These are phyloP conservation scores for Corymbia maculata DNA, from an alignment of 345 rosid genomes.

Conservation along the genomic window DNA sequence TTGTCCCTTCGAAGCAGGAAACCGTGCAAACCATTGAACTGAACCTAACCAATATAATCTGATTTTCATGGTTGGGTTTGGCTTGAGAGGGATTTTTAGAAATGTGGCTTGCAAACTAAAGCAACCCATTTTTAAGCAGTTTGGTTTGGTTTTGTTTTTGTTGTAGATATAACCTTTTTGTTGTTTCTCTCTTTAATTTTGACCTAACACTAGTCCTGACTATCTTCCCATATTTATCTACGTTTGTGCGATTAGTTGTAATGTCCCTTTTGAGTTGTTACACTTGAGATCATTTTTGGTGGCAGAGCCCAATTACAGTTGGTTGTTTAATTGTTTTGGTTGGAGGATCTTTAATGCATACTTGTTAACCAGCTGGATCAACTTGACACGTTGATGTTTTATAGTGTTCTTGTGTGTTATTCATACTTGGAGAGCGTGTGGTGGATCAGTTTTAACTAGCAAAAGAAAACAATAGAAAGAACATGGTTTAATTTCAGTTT, in stretches of 20 bases:
- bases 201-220: not conserved
- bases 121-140: not conserved
- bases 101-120: not conserved
- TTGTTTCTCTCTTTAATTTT: not conserved
- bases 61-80: not conserved
- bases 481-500: not conserved
- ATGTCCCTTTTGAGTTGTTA: not conserved
- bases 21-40: not conserved
- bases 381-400: not conserved
- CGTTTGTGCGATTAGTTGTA: not conserved
- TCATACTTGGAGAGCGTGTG: not conserved
- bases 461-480: not conserved
- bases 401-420: not conserved
- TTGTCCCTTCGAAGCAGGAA: not conserved
- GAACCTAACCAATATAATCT: not conserved
- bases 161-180: not conserved
- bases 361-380: not conserved
- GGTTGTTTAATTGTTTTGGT: not conserved
- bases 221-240: not conserved
- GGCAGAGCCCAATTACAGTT: not conserved
- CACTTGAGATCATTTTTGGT: not conserved
- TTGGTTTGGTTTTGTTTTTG: not conserved
- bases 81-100: not conserved
- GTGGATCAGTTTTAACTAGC: not conserved
- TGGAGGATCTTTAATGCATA: not conserved